These are phyloP conservation scores for Centrapalus pauciflorus DNA, from an alignment of 129 eudicot genomes.

Conservation along the genomic window DNA sequence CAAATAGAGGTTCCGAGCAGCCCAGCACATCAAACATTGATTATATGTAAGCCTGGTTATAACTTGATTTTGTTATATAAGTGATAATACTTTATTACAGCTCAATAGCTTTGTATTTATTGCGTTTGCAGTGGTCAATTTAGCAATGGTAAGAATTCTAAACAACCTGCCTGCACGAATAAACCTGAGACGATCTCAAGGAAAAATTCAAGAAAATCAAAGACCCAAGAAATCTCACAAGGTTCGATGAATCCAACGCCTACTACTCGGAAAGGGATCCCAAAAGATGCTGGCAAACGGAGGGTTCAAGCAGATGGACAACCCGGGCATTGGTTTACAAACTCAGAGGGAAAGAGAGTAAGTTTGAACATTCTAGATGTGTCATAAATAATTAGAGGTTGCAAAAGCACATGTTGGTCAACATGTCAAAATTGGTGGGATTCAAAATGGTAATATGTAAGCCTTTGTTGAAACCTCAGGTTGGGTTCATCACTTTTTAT, in stretches of 20 bases:
- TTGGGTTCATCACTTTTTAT: no score
- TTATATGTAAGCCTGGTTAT: conserved; percentile 55
- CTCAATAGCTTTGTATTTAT: neutral
- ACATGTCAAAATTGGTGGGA: no score
- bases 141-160: conserved; percentile 37
- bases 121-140: conserved; percentile 69
- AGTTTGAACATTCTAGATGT: conserved; percentile 18
- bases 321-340: conserved; percentile 73
- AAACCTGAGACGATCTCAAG: conserved; percentile 30
- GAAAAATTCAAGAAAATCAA: conserved; percentile 27
- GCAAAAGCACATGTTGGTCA: no score
- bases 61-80: conserved; percentile 1
- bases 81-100: neutral
- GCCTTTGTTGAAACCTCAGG: no score
- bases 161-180: conserved; percentile 30
- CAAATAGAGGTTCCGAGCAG: conserved; percentile 28
- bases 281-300: conserved; percentile 75
- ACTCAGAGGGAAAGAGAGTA: conserved; percentile 61
- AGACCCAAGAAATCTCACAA: conserved; percentile 22
- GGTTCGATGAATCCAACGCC: conserved; percentile 50
- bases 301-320: conserved; percentile 67
- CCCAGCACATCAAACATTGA: conserved; percentile 53
- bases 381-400: no score
- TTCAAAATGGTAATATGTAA: no score
- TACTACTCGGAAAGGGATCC: conserved; percentile 23